phyloP scores from a whole-genome alignment of 768 basidiomycete genomes.

The Xerocomellus intermedius region DNA sequence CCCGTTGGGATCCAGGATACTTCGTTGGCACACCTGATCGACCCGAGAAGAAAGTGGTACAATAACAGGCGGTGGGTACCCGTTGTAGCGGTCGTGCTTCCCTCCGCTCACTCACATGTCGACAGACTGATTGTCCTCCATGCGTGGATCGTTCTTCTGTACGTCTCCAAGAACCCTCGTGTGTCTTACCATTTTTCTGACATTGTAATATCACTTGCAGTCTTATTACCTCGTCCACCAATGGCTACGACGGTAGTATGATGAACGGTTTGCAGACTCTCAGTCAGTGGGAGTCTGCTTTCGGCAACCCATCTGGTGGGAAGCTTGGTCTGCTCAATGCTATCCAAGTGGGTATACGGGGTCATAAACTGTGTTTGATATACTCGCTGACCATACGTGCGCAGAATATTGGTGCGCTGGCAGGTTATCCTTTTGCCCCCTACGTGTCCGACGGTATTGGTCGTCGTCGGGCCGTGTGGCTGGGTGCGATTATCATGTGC shows the following conservation, averaged over 20 bases:
- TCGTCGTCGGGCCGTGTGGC: constrained; percentile 60
- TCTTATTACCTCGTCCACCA: constrained; percentile 73
- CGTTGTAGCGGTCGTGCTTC: neutral
- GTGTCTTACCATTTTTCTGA: neutral
- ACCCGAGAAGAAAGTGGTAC: constrained; percentile 72
- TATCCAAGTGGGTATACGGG: constrained; percentile 52
- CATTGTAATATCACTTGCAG: constrained; percentile 29
- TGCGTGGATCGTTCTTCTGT: constrained; percentile 70
- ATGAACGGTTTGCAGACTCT: constrained; percentile 80
- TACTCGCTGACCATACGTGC: neutral
- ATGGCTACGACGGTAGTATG: constrained; percentile 76
- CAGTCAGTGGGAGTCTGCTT: constrained; percentile 59
- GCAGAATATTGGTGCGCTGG: constrained; percentile 68
- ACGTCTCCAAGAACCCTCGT: constrained; percentile 16
- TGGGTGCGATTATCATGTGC: constrained; percentile 72
- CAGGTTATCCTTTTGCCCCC: constrained; percentile 67
- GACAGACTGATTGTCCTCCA: constrained; percentile 59
- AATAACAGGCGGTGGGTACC: constrained; percentile 64
- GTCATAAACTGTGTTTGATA: neutral
- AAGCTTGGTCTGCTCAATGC: constrained; percentile 70
- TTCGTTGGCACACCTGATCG: constrained; percentile 53
- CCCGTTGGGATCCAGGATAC: constrained; percentile 23
- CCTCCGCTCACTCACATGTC: neutral
- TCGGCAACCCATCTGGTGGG: constrained; percentile 54
- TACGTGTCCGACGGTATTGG: constrained; percentile 73